These are phyloP conservation scores for Triangularia setosa DNA, from an alignment of 2,329 filamentous ascomycete species.

Conservation along the genomic window DNA sequence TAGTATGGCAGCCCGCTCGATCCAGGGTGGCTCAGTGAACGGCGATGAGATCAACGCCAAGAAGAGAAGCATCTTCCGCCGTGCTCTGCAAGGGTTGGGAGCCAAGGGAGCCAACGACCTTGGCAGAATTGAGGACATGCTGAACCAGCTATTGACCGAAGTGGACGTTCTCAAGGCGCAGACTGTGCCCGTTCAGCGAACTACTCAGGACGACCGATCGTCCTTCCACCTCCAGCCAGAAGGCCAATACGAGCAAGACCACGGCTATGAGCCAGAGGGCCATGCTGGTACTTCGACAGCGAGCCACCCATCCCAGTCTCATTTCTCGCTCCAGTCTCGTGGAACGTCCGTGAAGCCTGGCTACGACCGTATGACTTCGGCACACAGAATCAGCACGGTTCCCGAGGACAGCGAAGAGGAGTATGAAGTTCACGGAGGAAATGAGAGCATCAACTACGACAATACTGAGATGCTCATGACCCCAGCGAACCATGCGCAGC, in stretches of 20 bases:
- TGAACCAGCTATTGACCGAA: conserved; percentile 86
- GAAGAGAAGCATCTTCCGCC: conserved; percentile 88
- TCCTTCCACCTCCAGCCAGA: conserved; percentile 64
- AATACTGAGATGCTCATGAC: conserved; percentile 59
- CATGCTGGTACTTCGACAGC: conserved; percentile 71
- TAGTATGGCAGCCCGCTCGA: conserved; percentile 56
- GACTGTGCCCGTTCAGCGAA: conserved; percentile 40
- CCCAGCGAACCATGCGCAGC: conserved; percentile 54
- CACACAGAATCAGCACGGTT: conserved; percentile 86
- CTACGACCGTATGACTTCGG: conserved; percentile 58
- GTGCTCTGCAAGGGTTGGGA: conserved; percentile 87
- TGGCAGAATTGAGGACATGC: conserved; percentile 82
- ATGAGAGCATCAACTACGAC: conserved; percentile 50
- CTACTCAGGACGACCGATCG: conserved; percentile 57
- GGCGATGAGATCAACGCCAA: conserved; percentile 62
- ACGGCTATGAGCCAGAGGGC: conserved; percentile 80
- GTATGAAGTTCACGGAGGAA: conserved; percentile 35
- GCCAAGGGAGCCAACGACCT: conserved; percentile 85
- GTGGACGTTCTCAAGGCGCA: conserved; percentile 77
- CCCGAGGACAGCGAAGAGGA: conserved; percentile 77
- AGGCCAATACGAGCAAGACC: conserved; percentile 62
- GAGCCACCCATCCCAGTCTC: conserved; percentile 69
- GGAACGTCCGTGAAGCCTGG: conserved; percentile 41
- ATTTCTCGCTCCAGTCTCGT: conserved; percentile 59
- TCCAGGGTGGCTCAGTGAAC: conserved; percentile 45